Evolutionary conservation across 2,329 filamentous ascomycete species (phyloP).

Genomic region (Penicillium occitanis): DNA sequence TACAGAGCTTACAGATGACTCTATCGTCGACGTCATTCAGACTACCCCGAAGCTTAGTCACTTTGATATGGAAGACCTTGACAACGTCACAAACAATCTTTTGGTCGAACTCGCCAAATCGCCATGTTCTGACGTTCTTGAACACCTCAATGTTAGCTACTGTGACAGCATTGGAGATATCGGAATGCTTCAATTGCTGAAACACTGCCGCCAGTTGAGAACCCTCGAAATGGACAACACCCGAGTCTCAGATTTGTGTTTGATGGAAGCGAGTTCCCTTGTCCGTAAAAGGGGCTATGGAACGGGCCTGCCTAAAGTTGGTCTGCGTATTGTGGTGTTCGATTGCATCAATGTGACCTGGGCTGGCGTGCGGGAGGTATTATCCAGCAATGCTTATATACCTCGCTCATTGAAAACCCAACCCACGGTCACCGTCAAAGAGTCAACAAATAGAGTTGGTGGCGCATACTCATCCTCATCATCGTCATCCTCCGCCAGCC

Average conservation of each 20-base stretch:
- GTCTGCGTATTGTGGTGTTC: slow-evolving; percentile 77
- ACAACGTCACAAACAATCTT: slow-evolving; percentile 71
- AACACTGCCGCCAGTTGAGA: slow-evolving; percentile 67
- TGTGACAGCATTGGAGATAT: slow-evolving; percentile 82
- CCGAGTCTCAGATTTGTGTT: slow-evolving; percentile 78
- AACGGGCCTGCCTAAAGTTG: slow-evolving; percentile 55
- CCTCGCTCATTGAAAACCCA: slow-evolving; percentile 49
- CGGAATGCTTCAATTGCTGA: slow-evolving; percentile 80
- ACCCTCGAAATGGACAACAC: slow-evolving; percentile 92
- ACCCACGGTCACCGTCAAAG: slow-evolving; percentile 36
- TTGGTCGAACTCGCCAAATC: slow-evolving; percentile 74
- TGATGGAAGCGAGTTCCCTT: slow-evolving; percentile 81
- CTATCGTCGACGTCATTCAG: slow-evolving; percentile 69
- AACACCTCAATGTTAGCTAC: slow-evolving; percentile 84
- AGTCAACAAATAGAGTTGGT: slow-evolving; percentile 26
- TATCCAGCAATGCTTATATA: slow-evolving; percentile 79
- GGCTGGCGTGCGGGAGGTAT: slow-evolving; percentile 83
- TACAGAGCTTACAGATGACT: slow-evolving; percentile 68
- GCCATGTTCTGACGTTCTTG: slow-evolving; percentile 68
- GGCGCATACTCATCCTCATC: slow-evolving; percentile 25
- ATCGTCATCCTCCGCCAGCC: slow-evolving; percentile 21
- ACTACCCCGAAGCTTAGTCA: slow-evolving; percentile 77
- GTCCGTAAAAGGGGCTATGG: slow-evolving; percentile 64
- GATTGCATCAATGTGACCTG: slow-evolving; percentile 92
- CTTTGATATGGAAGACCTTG: slow-evolving; percentile 84